These are phyloP conservation scores for Cylindrotheca fusiformis DNA, from an alignment of 108 stramenopile species.

Conservation along the genomic window DNA sequence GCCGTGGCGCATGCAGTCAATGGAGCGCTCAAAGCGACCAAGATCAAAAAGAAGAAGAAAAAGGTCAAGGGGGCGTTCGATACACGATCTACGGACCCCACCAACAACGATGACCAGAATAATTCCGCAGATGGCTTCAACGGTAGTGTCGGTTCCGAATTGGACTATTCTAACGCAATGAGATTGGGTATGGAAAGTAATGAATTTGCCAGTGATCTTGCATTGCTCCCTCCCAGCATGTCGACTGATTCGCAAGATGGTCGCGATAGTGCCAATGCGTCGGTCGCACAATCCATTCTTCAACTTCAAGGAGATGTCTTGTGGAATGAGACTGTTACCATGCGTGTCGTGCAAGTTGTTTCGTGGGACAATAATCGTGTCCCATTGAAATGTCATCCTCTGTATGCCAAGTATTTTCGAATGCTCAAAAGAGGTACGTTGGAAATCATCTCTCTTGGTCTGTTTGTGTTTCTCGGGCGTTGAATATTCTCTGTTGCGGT, in stretches of 20 bases:
- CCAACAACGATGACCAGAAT: not conserved
- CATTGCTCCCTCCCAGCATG: not conserved
- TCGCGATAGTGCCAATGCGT: not conserved
- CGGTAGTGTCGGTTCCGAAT: not conserved
- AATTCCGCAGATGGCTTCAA: not conserved
- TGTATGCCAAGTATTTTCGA: not conserved
- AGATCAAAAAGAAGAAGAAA: not conserved
- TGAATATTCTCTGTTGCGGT: no score
- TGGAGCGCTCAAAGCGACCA: not conserved
- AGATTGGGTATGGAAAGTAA: no score
- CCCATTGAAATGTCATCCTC: not conserved
- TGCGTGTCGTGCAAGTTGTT: not conserved
- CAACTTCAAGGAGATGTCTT: not conserved
- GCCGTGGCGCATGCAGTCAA: not conserved
- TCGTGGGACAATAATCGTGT: not conserved
- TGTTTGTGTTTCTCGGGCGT: no score
- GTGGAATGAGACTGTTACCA: not conserved
- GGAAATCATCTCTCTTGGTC: no score
- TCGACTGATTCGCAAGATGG: no score
- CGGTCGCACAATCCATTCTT: not conserved
- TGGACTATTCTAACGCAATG: no score
- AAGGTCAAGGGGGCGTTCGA: not conserved
- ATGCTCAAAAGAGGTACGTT: not conserved
- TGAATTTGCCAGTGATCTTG: not conserved
- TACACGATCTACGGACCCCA: not conserved